Base-by-base conservation (phyloP, 495 filamentous ascomycete genomes). In the Trichoderma gamsii region DNA sequence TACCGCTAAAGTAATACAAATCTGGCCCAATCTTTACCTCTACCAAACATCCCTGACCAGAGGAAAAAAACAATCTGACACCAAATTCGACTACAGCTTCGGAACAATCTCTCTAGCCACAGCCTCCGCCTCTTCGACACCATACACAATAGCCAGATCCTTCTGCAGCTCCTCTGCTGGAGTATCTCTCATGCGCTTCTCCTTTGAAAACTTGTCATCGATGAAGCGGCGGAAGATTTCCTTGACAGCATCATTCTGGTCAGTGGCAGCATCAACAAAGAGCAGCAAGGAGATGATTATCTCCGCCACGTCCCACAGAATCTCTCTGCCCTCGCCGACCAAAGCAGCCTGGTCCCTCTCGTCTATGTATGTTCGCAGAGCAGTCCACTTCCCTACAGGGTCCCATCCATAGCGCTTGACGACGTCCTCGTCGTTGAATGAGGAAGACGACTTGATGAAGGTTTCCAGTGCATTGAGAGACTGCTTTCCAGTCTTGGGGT, bases 401-500 rank as follows among this genome's bases (percentile, higher is more conserved):
- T 66, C 65, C 41, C 65, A 43, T 32, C 21, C 65, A 11, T 13
- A 32, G 56, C 23, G 56, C 56, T 29, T 61, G 23, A 29, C 25
- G 25, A 61, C 56, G 25, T 1, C 23, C 1, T 32, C 56, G 1
- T 11, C n/a, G 2, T 61, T 13, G 56, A 61, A 21, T 5, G 9
- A 11, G 9, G 27, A 61, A 0, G 56, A 11, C 3, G 8, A 29
- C 56, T 61, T 32, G 56, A 61, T 61, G 56, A 61, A 61, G 56
- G 5, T 61, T 11, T 32, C 56, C 15, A 61, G 56, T 2, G 73
- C 77, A 0, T 70, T 68, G n/a, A 86, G 70, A 0, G 80, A 73
- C 61, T 77, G 71, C 16, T 73, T 59, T 18, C 81, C 80, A 0
- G 75, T 75, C 13, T 75, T 75, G 15, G 79, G 77, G 64, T 84